These are phyloP conservation scores for Arabidopsis hybrid DNA, from an alignment of 441 rosid genomes.

Conservation along the genomic window DNA sequence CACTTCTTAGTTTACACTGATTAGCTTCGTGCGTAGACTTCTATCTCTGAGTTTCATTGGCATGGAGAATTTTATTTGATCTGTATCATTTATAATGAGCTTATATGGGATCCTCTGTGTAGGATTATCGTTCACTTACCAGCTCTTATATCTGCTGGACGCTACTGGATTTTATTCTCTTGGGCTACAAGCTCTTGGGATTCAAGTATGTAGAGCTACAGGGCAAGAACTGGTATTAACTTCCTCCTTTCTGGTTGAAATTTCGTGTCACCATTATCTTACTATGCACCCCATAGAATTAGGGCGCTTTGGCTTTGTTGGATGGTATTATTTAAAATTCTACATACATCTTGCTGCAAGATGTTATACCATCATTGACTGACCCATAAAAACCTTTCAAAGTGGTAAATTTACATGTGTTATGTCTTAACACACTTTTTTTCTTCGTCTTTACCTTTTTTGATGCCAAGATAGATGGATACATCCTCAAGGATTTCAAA, in stretches of 20 bases:
- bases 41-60: conserved; percentile 12
- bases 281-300: not conserved
- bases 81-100: conserved; percentile 13
- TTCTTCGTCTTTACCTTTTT: conserved; percentile 28
- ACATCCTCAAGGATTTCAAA: conserved; percentile 95
- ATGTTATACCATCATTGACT: conserved; percentile 8
- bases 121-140: conserved; percentile 93
- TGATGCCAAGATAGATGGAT: conserved; percentile 90
- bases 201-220: conserved; percentile 99
- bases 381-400: conserved; percentile 4
- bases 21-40: conserved; percentile 25
- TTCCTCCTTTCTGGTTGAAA: conserved; percentile 21
- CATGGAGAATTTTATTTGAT: conserved; percentile 10
- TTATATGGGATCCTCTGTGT: conserved; percentile 47
- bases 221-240: conserved; percentile 96
- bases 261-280: conserved; percentile 41
- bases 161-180: conserved; percentile 95
- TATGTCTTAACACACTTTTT: conserved; percentile 28
- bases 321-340: conserved; percentile 1
- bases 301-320: not conserved
- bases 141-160: conserved; percentile 90
- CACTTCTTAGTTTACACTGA: conserved; percentile 11
- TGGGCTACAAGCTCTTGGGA: conserved; percentile 92
- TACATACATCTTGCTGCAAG: conserved; percentile 2
- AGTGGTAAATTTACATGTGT: conserved; percentile 5